phyloP scores from a whole-genome alignment of 2,329 filamentous ascomycete genomes.

The Nothophoma quercina region DNA sequence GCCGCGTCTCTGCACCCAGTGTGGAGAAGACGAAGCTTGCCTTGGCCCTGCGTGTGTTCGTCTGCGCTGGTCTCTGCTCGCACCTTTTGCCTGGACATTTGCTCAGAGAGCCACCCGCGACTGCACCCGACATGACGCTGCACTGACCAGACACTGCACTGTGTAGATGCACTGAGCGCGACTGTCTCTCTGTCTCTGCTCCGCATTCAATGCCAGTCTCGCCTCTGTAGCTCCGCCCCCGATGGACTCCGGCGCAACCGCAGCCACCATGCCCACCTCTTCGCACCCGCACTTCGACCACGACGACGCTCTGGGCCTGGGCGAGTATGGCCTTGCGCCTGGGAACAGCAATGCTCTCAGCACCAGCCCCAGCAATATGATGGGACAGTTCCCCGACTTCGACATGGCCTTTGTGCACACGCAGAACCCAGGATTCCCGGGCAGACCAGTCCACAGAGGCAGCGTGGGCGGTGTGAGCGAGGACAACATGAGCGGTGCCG shows the following conservation, averaged over 20 bases:
- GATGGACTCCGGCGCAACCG: constrained; percentile 36
- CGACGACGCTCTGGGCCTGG: constrained; percentile 46
- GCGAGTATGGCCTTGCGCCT: constrained; percentile 46
- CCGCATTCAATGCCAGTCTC: constrained; percentile 33
- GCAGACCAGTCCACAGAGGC: constrained; percentile 34
- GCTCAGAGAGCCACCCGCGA: constrained; percentile 3
- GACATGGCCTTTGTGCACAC: constrained; percentile 39
- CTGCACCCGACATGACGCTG: constrained; percentile 10
- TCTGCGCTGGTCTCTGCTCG: constrained; percentile 4
- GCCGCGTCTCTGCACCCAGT: constrained; percentile 11
- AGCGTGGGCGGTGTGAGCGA: constrained; percentile 45
- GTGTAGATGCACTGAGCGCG: not conserved
- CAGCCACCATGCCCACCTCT: constrained; percentile 39
- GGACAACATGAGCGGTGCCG: constrained; percentile 37
- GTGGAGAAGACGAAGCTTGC: constrained; percentile 20
- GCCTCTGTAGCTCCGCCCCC: constrained; percentile 24
- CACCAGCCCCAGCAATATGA: constrained; percentile 33
- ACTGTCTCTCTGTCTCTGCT: not conserved
- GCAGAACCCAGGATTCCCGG: constrained; percentile 26
- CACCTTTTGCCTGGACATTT: not conserved
- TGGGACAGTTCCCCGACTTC: constrained; percentile 43
- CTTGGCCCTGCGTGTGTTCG: constrained; percentile 8
- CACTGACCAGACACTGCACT: not conserved
- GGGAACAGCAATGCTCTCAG: constrained; percentile 18
- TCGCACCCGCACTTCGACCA: constrained; percentile 39